Percentiles rank a stretch among this genome's conserved stretches.
These are phyloP conservation scores for Ogataea thermomethanolica DNA, from an alignment of 805 yeast species.

Conservation along the genomic window DNA sequence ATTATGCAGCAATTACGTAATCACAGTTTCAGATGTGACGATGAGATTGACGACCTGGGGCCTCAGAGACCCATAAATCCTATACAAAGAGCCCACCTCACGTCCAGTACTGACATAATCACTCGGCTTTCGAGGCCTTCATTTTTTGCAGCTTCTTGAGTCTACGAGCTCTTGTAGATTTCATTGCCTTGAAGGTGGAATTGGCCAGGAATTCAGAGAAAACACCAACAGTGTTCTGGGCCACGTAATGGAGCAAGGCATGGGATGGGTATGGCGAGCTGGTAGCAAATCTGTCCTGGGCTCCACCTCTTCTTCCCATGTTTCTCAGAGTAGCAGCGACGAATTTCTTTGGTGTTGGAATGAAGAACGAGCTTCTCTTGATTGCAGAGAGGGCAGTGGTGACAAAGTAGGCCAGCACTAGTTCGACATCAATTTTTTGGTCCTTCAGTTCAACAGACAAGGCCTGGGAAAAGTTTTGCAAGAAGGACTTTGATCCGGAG, in stretches of 20 bases:
- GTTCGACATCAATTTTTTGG: constrained; percentile 76
- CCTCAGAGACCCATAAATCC: no score
- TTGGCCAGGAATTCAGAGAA: constrained; percentile 66
- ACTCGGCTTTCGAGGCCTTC: constrained; percentile 7
- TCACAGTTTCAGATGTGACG: no score
- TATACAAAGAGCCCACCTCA: no score
- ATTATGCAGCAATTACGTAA: no score
- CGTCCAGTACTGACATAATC: background rate
- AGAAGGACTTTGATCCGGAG: constrained; percentile 93
- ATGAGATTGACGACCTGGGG: no score
- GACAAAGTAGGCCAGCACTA: constrained; percentile 82
- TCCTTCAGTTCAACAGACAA: constrained; percentile 78
- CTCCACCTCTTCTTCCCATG: constrained; percentile 85
- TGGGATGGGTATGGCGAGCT: constrained; percentile 92
- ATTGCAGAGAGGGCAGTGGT: constrained; percentile 96
- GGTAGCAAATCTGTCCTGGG: constrained; percentile 86
- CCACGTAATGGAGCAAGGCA: constrained; percentile 83
- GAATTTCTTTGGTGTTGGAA: constrained; percentile 80
- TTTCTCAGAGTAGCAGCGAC: constrained; percentile 67
- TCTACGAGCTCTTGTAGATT: constrained; percentile 68
- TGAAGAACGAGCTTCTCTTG: constrained; percentile 64
- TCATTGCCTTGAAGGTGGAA: constrained; percentile 74
- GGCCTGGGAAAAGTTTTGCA: constrained; percentile 90
- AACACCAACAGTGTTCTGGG: constrained; percentile 79
- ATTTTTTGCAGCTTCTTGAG: constrained; percentile 36